phyloP scores from a whole-genome alignment of 164 flowering plant species.

The Taxillus chinensis region DNA sequence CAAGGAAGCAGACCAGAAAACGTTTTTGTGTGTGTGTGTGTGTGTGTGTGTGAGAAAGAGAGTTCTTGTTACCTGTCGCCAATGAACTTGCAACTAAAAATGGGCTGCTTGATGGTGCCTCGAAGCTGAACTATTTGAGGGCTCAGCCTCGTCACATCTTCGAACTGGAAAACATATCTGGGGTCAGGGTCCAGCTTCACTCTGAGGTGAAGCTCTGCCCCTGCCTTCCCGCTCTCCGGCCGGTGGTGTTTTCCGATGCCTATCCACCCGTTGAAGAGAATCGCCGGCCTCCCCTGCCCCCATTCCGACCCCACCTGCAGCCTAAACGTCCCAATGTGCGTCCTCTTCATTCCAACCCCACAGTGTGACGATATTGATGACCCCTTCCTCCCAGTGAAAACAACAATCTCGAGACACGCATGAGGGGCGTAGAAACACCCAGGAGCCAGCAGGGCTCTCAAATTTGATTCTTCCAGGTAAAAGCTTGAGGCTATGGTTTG shows the following conservation, averaged over 20 bases:
- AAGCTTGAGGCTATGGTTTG: constrained; percentile 62
- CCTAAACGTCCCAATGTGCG: constrained; percentile 69
- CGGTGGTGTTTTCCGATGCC: constrained; percentile 54
- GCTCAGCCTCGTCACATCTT: constrained; percentile 56
- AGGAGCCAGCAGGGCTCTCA: constrained; percentile 51
- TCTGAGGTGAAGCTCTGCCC: constrained; percentile 67
- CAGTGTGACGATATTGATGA: constrained; percentile 38
- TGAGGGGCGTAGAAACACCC: constrained; percentile 58
- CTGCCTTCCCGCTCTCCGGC: constrained; percentile 46
- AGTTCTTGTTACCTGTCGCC: constrained; percentile 53
- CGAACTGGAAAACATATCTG: constrained; percentile 90
- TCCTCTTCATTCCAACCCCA: constrained; percentile 58
- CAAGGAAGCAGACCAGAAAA: neutral
- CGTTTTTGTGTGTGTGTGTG: no score
- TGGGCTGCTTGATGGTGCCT: constrained; percentile 72
- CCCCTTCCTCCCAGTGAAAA: constrained; percentile 55
- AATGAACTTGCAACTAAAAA: constrained; percentile 88
- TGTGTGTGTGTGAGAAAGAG: no score
- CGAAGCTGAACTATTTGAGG: constrained; percentile 87
- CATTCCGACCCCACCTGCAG: constrained; percentile 77
- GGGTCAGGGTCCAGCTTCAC: constrained; percentile 93
- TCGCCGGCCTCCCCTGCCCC: constrained; percentile 62
- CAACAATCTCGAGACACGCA: constrained; percentile 55
- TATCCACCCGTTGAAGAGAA: constrained; percentile 79
- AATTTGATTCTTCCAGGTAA: constrained; percentile 71